A percentile compares a stretch with the other conserved stretches of the same genome.
These are phyloP conservation scores for Aspergillus nidulans DNA, from an alignment of 495 filamentous ascomycete species.

Conservation along the genomic window DNA sequence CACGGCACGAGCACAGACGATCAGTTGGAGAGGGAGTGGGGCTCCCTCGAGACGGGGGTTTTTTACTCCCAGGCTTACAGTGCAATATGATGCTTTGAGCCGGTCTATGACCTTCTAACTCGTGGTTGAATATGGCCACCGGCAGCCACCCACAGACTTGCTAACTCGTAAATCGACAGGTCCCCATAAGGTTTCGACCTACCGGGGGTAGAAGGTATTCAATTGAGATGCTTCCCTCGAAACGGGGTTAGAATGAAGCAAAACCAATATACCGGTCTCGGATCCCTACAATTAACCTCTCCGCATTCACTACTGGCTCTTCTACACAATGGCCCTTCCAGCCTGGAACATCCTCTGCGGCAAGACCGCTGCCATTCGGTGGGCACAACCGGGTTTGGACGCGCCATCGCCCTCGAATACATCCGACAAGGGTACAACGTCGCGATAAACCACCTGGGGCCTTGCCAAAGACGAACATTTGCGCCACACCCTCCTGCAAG, in stretches of 20 bases:
- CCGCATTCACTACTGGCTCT: neutral
- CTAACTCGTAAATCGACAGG: too few relatives aligned
- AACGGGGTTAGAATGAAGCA: too few relatives aligned
- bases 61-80: too few relatives aligned
- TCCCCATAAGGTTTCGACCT: too few relatives aligned
- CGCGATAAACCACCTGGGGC: constrained; percentile 59
- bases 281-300: neutral
- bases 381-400: constrained; percentile 66
- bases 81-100: too few relatives aligned
- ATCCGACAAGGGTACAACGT: constrained; percentile 56
- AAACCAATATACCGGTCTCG: neutral
- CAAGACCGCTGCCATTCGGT: constrained; percentile 66
- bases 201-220: too few relatives aligned
- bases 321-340: neutral
- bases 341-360: constrained; percentile 37
- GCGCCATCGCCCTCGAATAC: constrained; percentile 63
- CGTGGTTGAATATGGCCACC: too few relatives aligned
- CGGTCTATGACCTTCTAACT: too few relatives aligned
- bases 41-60: neutral
- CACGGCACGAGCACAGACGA: neutral
- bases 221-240: too few relatives aligned
- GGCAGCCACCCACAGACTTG: too few relatives aligned
- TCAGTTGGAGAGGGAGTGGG: neutral
- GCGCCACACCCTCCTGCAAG: constrained; percentile 47
- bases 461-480: constrained; percentile 43